Base-by-base conservation (phyloP, 768 basidiomycete species). In the Psilocybe sp. region DNA sequence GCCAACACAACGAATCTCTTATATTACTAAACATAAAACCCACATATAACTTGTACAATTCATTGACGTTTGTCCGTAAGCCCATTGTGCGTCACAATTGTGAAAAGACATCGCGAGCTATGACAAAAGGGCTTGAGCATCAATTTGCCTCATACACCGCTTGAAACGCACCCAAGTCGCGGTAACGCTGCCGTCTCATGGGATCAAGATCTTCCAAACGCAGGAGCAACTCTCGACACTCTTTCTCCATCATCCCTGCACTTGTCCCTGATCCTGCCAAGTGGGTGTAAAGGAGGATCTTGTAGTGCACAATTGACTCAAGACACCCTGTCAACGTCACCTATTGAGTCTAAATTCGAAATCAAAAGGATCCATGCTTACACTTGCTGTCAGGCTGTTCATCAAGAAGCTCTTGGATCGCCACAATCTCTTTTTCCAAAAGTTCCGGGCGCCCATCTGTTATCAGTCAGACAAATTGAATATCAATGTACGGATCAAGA, bases 341-440 rank as follows among this genome's bases (percentile, higher is more conserved):
- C 39, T 11, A 42, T 34, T 43, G 19, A 20, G 33, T 40, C 19
- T 44, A n/a, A 40, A 15, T 34, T 16, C 18, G 42, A 47, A 20
- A 34, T 42, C 15, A 38, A 44, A 40, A 40, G 6, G 15, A 43
- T 32, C 13, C 12, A 7, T n/a, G n/a, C 51, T 47, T 63, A 92
- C 94, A 98, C 77, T 92, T 96, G 57, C 92, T 91, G 58, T 96
- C 92, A 1, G 94, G 86, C 61, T 98, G 91, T 54, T 93, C 86
- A 32, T 87, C 83, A 20, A 95, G 70, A 13, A 99, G 76, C 56
- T 96, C 92, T 57, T 87, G 75, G 44, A 98, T 93, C 4, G 82
- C 76, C 3, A 60, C 58, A 19, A 98, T 88, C 66, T 99, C 96
- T 14, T 87, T 75, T 38, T 79, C 71, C 12, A 99, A 66, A 3